Evolutionary conservation across 768 basidiomycete species (phyloP), one percentile per base, ranked within the genome.

Genomic region (Hortiboletus campestris): DNA sequence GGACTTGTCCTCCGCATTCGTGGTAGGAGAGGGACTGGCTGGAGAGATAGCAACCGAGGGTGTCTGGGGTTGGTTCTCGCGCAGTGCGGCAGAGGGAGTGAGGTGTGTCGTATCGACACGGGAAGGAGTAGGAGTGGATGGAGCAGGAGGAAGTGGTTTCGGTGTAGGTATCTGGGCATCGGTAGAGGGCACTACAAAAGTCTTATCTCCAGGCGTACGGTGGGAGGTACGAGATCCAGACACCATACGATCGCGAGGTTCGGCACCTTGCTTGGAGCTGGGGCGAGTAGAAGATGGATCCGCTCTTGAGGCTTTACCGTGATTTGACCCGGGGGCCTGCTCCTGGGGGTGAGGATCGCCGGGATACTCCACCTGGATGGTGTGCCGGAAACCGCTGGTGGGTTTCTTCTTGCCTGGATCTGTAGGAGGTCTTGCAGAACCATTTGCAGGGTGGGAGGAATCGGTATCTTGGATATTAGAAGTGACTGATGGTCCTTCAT

Each of bases 341-440:
- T 67, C 69, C 40, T 58, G 61, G 6, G 80, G 36, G 4, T 53
- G 53, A 31, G 63, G 80, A 52, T 86, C 86, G 54, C 88, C 89
- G 6, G 63, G 55, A 64, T 98, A 98, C 72, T 99, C 97, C 56
- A 98, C 89, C 71, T 98, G 97, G 45, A 98, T 91, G 11, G 97
- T 98, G 72, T 98, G 94, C 46, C 94, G 78, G 71, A 89, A 86
- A 50, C 78, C 78, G 2, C 58, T 29, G 9, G 65, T 19, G 19
- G 73, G 74, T 56, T 76, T 83, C 59, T 79, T 75, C 67, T 82
- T 83, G 52, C 75, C 67, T 31, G 69, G 55, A 46, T 86, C 76
- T 5, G 72, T 63, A 16, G 72, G 76, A 14, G 72, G 65, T 34
- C 73, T 71, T 38, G 70, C 65, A 58, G 63, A 65, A 22, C 59